Percentiles rank a stretch among this genome's conserved stretches.
phyloP scores from a whole-genome alignment of 768 basidiomycete genomes.

The Hypsizygus marmoreus region DNA sequence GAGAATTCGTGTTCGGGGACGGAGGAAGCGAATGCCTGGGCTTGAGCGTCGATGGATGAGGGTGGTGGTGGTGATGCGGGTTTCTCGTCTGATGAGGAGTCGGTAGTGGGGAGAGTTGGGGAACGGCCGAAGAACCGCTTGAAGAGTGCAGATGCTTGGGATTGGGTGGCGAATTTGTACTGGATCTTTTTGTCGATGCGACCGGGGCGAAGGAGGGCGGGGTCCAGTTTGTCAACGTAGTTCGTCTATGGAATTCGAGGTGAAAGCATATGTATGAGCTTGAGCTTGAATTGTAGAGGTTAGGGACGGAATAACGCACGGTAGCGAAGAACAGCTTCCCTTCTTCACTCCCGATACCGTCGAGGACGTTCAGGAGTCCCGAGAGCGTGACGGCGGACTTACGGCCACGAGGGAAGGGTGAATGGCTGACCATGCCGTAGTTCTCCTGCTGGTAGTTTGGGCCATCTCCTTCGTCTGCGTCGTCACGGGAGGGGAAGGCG shows the following conservation, averaged over 20 bases:
- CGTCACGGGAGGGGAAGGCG: constrained; percentile 52
- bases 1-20: constrained; percentile 54
- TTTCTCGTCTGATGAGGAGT: constrained; percentile 13
- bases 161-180: constrained; percentile 48
- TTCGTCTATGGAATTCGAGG: too few relatives aligned
- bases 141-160: constrained; percentile 52
- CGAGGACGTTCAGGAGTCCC: constrained; percentile 58
- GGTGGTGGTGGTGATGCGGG: background rate
- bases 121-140: constrained; percentile 44
- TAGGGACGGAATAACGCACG: constrained; percentile 27
- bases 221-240: constrained; percentile 54
- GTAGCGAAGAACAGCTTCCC: constrained; percentile 65
- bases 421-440: constrained; percentile 12
- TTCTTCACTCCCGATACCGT: constrained; percentile 63
- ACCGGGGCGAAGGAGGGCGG: constrained; percentile 58
- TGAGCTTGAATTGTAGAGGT: background rate
- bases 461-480: constrained; percentile 29
- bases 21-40: constrained; percentile 38
- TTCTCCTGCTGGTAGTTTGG: background rate
- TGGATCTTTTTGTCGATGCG: constrained; percentile 56
- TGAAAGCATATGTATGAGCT: background rate
- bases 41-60: constrained; percentile 30
- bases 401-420: constrained; percentile 3
- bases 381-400: constrained; percentile 49
- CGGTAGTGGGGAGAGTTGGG: background rate